Base-by-base conservation (phyloP, 2,329 filamentous ascomycete species). In the Aspergillus eucalypticola region DNA sequence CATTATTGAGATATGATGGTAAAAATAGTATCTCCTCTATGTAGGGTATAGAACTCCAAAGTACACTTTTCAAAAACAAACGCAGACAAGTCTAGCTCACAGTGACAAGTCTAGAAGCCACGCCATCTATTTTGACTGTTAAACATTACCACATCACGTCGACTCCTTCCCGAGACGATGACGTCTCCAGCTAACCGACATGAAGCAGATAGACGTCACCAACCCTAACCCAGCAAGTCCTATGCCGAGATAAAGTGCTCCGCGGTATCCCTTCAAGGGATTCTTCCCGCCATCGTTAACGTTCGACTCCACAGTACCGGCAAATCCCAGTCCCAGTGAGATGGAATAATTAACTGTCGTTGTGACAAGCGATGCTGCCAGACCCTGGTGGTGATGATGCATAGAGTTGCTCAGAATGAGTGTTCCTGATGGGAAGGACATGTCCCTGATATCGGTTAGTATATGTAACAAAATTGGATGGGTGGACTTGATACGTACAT, bases 331-430 rank as follows among this genome's bases (percentile, higher is more conserved):
- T 0, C 86, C 87, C 2, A 90, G 73, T 0, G 86, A 86, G 42
- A 90, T 89, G 56, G 83, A 83, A 70, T 90, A 91, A 73, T 91
- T 90, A 60, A 90, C 84, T 8, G 86, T 80, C 0, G 87, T 89
- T 60, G 82, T 86, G 21, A 89, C 84, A 4, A 90, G 71, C 25
- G 81, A 85, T 1, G 81, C 82, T 1, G 82, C 80, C n/a, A 84
- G 75, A 15, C 83, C 83, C 67, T 84, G 82, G 55, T 82, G 78
- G 53, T 80, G 73, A 44, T 75, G 75, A 1, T 72, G 67, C 59
- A 82, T 76, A 2, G 76, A 76, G 65, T 88, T 83, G 51, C 82
- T 84, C 5, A 90, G 76, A n/a, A 89, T 81, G 7, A 89, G 70
- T 0, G 82, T 87, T 0, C 84, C 84, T 0, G 86, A 83, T 0